Conservation (phyloP, 176 grass and related monocot genomes). For the Tillandsia leiboldiana region DNA sequence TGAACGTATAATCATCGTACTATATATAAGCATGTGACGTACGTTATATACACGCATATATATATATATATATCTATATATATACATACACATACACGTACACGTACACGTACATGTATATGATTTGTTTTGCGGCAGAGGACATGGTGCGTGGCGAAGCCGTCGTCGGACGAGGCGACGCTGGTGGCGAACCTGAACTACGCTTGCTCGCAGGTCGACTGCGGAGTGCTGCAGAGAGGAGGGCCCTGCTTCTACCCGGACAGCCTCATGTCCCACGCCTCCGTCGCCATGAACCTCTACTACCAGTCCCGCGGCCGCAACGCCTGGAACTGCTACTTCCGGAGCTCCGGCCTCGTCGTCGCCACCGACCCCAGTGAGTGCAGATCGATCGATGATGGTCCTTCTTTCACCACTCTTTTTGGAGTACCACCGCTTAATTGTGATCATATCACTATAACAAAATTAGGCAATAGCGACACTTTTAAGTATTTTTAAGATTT, state of each 20-base stretch:
- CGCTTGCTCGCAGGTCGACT: slow-evolving; percentile 18
- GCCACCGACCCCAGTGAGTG: slow-evolving; percentile 29
- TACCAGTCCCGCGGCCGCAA: slow-evolving; percentile 31
- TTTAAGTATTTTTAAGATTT: too few relatives aligned
- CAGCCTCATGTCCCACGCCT: slow-evolving; percentile 33
- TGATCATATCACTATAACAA: too few relatives aligned
- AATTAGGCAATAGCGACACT: too few relatives aligned
- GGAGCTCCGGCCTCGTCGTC: slow-evolving; percentile 15
- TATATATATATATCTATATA: too few relatives aligned
- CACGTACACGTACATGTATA: too few relatives aligned
- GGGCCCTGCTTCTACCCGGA: slow-evolving; percentile 28
- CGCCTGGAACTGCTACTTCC: slow-evolving; percentile 31
- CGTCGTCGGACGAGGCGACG: slow-evolving; percentile 13
- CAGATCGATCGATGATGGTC: background rate
- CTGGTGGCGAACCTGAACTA: slow-evolving; percentile 20
- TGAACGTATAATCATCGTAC: too few relatives aligned
- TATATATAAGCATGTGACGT: too few relatives aligned
- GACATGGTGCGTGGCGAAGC: slow-evolving; percentile 44
- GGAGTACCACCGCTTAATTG: too few relatives aligned
- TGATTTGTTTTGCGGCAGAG: slow-evolving; percentile 14
- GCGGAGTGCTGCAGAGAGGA: slow-evolving; percentile 13
- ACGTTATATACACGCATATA: too few relatives aligned
- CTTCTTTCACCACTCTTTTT: background rate
- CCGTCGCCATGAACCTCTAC: slow-evolving; percentile 43
- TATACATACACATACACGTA: too few relatives aligned